A percentile compares a stretch with the other conserved stretches of the same genome.
Conservation (phyloP, 441 rosid species). For the Isatis lusitanica region DNA sequence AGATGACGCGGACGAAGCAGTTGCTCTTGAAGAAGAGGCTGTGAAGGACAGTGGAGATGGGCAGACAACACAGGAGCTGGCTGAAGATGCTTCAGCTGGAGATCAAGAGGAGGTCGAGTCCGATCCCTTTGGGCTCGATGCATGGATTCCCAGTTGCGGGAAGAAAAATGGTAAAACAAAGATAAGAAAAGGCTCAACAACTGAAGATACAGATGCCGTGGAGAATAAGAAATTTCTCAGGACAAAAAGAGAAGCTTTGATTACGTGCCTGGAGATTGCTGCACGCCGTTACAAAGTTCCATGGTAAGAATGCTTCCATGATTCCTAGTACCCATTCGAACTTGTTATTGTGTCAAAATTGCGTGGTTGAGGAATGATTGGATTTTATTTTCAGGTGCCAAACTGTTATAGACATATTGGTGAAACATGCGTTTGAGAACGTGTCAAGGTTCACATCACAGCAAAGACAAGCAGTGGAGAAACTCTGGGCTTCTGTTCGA, state of each 20-base stretch:
- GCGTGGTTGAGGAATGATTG: slow-evolving; percentile 1
- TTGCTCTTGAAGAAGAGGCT: slow-evolving; percentile 51
- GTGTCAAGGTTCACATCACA: slow-evolving; percentile 70
- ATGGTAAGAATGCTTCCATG: slow-evolving; percentile 50
- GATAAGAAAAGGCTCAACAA: slow-evolving; percentile 50
- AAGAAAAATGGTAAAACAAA: slow-evolving; percentile 63
- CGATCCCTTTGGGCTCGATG: slow-evolving; percentile 94
- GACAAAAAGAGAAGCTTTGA: slow-evolving; percentile 78
- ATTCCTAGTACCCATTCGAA: background rate
- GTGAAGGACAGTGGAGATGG: slow-evolving; percentile 37
- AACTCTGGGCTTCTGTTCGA: slow-evolving; percentile 83
- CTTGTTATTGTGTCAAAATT: slow-evolving; percentile 5
- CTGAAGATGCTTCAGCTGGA: slow-evolving; percentile 39
- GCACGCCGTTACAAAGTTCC: slow-evolving; percentile 81
- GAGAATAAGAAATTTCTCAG: slow-evolving; percentile 66
- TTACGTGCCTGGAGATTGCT: slow-evolving; percentile 82
- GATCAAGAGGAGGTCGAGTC: slow-evolving; percentile 48
- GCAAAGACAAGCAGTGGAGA: slow-evolving; percentile 81
- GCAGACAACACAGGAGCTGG: slow-evolving; percentile 32
- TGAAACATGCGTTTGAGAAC: slow-evolving; percentile 82
- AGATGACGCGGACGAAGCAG: slow-evolving; percentile 79
- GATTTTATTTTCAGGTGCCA: slow-evolving; percentile 73
- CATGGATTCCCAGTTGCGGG: slow-evolving; percentile 51
- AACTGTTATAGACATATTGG: slow-evolving; percentile 91
- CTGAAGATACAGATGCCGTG: slow-evolving; percentile 52